Evolutionary conservation across 345 rosid species (phyloP), one percentile per base, ranked within the genome.

Genomic region (Populus deltoides): DNA sequence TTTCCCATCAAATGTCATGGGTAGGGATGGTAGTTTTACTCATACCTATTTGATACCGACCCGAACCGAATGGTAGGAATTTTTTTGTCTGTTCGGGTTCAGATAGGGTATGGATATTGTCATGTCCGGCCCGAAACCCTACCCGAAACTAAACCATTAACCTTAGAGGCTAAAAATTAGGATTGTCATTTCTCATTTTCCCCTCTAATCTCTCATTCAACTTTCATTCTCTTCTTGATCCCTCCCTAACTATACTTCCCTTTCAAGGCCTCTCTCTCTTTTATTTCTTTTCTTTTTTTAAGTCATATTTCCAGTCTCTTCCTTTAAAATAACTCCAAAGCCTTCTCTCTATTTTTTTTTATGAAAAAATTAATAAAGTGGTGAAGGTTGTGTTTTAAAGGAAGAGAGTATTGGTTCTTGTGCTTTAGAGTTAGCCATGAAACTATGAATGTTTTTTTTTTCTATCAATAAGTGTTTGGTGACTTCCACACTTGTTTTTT

Each of bases 331-430:
- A 80, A 76, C 83, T 71, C 80, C 79, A 71, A 77, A 49, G 62
- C 41, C 59, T 66, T 27, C 66, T 53, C 49, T 73, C 43, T 41
- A 20, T 57, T 9, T 78, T 0, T 31, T 31, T 31, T 31, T 2
- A 2, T 31, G 35, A 73, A 69, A 39, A 16, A 38, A 68, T 22
- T 18, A 9, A 22, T 35, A 35, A 68, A 68, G 53, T 65, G 73
- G 13, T 70, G 33, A 70, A 33, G 76, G 55, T 33, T 22, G 16
- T 39, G 47, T 11, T 75, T 57, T 70, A n/a, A n/a, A 5, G 47
- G 9, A 67, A 66, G 4, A 68, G 66, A 67, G 74, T 16, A 90
- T 90, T 91, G 93, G 93, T 83, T 84, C 86, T 25, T 90, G 86
- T 72, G 89, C 73, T 29, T 70, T 88, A 7, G 81, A 78, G 38